These are phyloP conservation scores for Leccinum pellstonianum DNA, from an alignment of 768 basidiomycete genomes.

Conservation along the genomic window DNA sequence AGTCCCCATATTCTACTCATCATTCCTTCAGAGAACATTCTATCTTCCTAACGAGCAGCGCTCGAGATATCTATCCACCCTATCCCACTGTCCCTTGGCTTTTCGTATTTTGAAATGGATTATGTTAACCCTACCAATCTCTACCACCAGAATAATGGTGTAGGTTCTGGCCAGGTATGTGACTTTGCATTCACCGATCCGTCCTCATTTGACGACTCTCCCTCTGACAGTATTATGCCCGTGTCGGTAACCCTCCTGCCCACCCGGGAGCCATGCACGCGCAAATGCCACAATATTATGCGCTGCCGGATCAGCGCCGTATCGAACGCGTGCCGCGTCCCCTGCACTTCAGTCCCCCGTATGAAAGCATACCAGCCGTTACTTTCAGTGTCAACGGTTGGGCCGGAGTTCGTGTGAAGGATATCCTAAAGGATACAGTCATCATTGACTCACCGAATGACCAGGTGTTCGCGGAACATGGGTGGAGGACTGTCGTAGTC, in stretches of 20 bases:
- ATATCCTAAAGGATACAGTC: conserved; percentile 1
- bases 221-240: not conserved
- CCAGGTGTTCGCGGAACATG: not conserved
- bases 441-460: conserved; percentile 1
- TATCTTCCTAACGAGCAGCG: not conserved
- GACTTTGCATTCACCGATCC: not conserved
- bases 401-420: conserved; percentile 2
- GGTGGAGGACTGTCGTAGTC: conserved; percentile 5
- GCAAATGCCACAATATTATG: not conserved
- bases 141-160: not conserved
- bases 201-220: not conserved
- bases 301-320: conserved; percentile 1
- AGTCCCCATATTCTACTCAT: not conserved
- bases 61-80: not conserved
- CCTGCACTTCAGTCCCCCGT: not conserved
- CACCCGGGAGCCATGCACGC: conserved; percentile 4
- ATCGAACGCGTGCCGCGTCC: conserved; percentile 5
- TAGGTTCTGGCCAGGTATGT: conserved; percentile 1
- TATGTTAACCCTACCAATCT: not conserved
- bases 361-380: conserved; percentile 1
- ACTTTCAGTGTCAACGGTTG: not conserved
- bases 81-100: not conserved
- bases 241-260: not conserved
- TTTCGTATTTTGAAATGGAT: not conserved
- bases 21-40: not conserved